Conservation (phyloP, 192 early-diverging fungal species). For the Entophlyctis luteolus region DNA sequence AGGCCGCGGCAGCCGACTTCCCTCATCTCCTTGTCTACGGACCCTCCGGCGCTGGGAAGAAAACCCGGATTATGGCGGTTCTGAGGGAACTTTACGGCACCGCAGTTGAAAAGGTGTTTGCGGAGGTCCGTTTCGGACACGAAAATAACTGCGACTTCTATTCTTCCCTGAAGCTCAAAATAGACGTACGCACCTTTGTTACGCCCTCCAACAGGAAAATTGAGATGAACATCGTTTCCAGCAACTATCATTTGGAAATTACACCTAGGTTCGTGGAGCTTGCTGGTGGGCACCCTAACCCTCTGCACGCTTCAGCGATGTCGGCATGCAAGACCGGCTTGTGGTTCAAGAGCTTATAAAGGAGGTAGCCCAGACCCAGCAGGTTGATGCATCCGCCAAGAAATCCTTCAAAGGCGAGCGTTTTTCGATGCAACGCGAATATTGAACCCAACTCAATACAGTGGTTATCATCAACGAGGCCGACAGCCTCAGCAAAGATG, state of each 20-base stretch:
- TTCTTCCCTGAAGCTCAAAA: constrained; percentile 65
- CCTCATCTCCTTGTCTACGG: constrained; percentile 96
- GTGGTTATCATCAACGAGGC: constrained; percentile 94
- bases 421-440: background rate
- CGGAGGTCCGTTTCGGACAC: constrained; percentile 6
- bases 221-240: constrained; percentile 80
- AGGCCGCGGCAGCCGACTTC: constrained; percentile 70
- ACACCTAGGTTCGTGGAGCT: constrained; percentile 72
- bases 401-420: constrained; percentile 79
- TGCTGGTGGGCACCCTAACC: background rate
- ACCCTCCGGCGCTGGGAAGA: constrained; percentile 93
- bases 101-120: constrained; percentile 81
- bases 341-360: constrained; percentile 95
- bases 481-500: constrained; percentile 79
- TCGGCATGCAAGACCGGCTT: constrained; percentile 89
- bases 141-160: background rate
- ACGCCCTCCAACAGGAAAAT: constrained; percentile 84
- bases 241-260: constrained; percentile 95
- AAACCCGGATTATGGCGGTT: constrained; percentile 84
- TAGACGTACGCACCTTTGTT: constrained; percentile 78
- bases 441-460: constrained; percentile 20
- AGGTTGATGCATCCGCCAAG: constrained; percentile 74
- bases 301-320: constrained; percentile 62
- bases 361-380: constrained; percentile 93
- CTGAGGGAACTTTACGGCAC: constrained; percentile 87